phyloP scores from a whole-genome alignment of 2,329 filamentous ascomycete species.

The Fusarium chlamydosporum region DNA sequence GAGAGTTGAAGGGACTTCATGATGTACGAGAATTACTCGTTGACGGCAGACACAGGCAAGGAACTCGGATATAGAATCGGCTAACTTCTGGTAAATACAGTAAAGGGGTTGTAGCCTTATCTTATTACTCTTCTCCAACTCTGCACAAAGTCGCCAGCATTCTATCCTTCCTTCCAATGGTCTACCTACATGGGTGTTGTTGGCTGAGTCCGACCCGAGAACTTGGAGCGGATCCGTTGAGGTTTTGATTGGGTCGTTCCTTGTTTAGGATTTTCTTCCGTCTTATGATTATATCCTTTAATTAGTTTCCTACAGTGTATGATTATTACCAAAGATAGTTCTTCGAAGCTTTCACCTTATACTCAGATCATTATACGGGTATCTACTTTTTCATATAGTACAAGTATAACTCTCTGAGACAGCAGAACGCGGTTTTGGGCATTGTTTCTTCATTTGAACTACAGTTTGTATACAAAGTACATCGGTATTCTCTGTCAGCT shows the following conservation, averaged over 20 bases:
- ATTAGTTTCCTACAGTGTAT: background rate
- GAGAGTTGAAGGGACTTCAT: slow-evolving; percentile 5
- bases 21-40: background rate
- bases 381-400: background rate
- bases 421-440: too few relatives aligned
- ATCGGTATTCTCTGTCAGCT: background rate
- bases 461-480: background rate
- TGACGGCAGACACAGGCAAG: too few relatives aligned
- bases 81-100: background rate
- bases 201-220: slow-evolving; percentile 8
- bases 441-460: background rate
- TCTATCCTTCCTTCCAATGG: background rate
- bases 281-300: background rate
- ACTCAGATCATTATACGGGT: background rate
- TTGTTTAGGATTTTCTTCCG: background rate
- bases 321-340: background rate
- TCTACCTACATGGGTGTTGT: slow-evolving; percentile 14
- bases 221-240: slow-evolving; percentile 9
- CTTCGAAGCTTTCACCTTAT: background rate
- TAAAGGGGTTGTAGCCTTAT: background rate
- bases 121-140: background rate
- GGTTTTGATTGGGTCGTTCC: background rate
- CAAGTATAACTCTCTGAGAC: background rate
- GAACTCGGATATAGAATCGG: background rate
- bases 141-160: background rate